A percentile compares a stretch with the other conserved stretches of the same genome.
These are phyloP conservation scores for Fraxinus nigra DNA, from an alignment of 305 asterid genomes.

Conservation along the genomic window DNA sequence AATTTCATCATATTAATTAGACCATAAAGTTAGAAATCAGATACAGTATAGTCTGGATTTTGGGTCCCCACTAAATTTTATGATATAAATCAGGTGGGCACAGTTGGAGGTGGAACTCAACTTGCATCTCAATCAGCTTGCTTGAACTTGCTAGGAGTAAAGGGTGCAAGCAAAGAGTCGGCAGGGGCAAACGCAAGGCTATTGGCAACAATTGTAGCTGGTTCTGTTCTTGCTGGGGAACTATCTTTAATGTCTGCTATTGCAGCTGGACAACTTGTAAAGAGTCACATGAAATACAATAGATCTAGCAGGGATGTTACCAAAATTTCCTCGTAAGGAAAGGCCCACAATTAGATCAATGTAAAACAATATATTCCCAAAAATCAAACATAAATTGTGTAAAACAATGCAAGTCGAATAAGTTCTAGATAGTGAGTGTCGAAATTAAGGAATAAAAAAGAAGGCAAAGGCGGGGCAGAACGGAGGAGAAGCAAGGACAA, in stretches of 20 bases:
- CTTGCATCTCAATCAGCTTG: conserved; percentile 54
- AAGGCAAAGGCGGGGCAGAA: neutral
- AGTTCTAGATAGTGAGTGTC: neutral
- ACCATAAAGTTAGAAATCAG: neutral
- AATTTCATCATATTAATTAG: neutral
- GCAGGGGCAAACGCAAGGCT: conserved; percentile 50
- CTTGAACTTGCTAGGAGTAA: conserved; percentile 50
- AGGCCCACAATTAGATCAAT: conserved; percentile 8
- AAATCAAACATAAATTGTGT: neutral
- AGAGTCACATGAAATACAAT: conserved; percentile 50
- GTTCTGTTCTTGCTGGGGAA: conserved; percentile 53
- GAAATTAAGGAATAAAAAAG: neutral
- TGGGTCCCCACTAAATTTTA: neutral
- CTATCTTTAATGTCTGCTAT: conserved; percentile 51
- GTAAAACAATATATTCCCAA: neutral
- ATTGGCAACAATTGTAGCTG: conserved; percentile 50
- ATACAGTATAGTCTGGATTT: neutral
- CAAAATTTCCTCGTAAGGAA: conserved; percentile 21
- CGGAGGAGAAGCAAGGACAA: neutral
- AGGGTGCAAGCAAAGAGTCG: conserved; percentile 42
- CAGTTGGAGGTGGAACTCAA: conserved; percentile 59
- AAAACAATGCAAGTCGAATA: neutral
- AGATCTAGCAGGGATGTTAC: conserved; percentile 44
- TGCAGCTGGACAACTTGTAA: conserved; percentile 54
- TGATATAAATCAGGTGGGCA: conserved; percentile 39